Evolutionary conservation across 345 rosid genomes (phyloP), one percentile per base, ranked within the genome.

Genomic region (Chamaenerion angustifolium): DNA sequence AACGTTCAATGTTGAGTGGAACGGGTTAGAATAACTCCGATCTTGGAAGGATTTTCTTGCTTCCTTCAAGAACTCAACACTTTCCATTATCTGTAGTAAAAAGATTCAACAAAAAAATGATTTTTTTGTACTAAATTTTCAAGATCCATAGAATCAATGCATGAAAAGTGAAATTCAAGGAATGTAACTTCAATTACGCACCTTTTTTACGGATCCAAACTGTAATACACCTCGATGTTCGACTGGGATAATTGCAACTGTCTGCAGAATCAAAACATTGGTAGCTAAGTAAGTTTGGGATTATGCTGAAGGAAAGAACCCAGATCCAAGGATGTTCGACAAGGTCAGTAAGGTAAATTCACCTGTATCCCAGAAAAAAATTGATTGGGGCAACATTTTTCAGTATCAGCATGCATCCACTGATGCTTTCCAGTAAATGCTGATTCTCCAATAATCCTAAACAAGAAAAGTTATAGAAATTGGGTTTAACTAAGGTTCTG

Each of bases 151-250:
- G 2, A 23, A 23, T 23, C 5, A 23, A 23, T 23, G 27, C 27
- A 23, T 23, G 27, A 23, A 23, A 23, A 23, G 3, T 23, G 27
- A 23, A 23, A 23, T 23, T 23, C 37, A 8, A 31, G 37, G 6
- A 31, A 31, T 31, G 37, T 4, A 31, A 3, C 1, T 31, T 31
- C 37, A 1, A 31, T 31, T 31, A 31, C 37, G 37, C 37, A 90
- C 98, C 96, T 83, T 82, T 46, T 57, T 65, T 54, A 64, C 66
- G 48, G 98, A 82, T 69, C 98, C 98, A 56, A 90, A 74, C 69
- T 78, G 93, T 50, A 83, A 40, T 49, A 90, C 93, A 42, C 95
- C 95, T 31, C 54, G 63, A 8, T 79, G 64, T 69, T 73, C 76
- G 49, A 78, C 61, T 4, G 94, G 72, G 57, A 87, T 70, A 43